Base-by-base conservation (phyloP, 2,329 filamentous ascomycete species). In the Fusarium siculi region DNA sequence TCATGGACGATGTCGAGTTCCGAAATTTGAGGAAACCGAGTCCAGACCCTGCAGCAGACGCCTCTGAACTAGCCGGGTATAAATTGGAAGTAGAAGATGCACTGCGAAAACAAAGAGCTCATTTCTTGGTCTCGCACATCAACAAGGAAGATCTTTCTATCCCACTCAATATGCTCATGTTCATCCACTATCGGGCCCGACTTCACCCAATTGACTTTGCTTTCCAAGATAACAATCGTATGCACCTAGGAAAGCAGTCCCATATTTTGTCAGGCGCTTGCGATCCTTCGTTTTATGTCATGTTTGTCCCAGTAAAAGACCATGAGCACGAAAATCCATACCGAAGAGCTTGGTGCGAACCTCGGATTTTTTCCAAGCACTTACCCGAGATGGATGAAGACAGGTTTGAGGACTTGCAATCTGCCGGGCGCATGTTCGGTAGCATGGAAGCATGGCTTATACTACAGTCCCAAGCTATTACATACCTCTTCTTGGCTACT, bases 41-140 rank as follows among this genome's bases (percentile, higher is more conserved):
- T 21, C 62, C 56, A 47, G 23, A 47, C 0, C 25, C 10, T 25
- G 25, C 21, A 15, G n/a, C 14, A 30, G 32, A 16, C 1, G 32
- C 19, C 23, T 40, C 34, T 16, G 34, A 32, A 18, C 11, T 15
- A 6, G 10, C 64, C 19, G 19, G 23, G 19, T 76, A 39, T 23
- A 76, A 77, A 21, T 21, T 50, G 5, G 40, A 44, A 19, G 73
- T 76, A 28, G 30, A 52, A n/a, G 49, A 55, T 5, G 50, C 69
- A 23, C 34, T 67, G 19, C 47, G 58, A 34, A 64, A 58, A 15
- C 46, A 73, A 14, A 64, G 74, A 44, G 68, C 74, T 21, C 69
- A 49, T 18, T 76, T 75, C 34, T 63, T 78, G 23, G 75, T 71
- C 9, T 68, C 76, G 5, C 75, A 78, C 32, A 74, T 78, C 43